Conservation (phyloP, 2,329 filamentous ascomycete species). For the Sordariomycetes sp. region DNA sequence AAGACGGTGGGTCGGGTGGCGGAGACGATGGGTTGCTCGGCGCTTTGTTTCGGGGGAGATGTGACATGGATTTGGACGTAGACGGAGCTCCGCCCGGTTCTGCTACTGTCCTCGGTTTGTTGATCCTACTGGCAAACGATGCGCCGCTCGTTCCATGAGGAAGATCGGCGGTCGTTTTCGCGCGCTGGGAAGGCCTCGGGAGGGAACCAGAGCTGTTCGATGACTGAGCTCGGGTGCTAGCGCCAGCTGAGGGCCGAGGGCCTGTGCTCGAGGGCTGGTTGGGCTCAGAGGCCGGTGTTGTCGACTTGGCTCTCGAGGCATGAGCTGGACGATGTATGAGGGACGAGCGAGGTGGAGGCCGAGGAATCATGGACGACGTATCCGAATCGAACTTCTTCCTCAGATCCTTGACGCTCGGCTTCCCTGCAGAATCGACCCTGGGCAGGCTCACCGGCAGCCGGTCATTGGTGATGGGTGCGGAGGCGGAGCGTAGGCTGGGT, state of each 20-base stretch:
- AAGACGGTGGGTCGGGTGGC: conserved; percentile 4
- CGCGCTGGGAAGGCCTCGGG: neutral
- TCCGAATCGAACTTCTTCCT: conserved; percentile 67
- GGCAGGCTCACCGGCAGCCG: conserved; percentile 16
- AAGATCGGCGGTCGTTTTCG: neutral
- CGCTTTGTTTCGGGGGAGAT: conserved; percentile 18
- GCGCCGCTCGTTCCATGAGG: neutral
- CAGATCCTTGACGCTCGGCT: conserved; percentile 69
- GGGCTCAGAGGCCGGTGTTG: neutral
- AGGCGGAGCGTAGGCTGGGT: conserved; percentile 36
- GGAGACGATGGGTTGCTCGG: conserved; percentile 13
- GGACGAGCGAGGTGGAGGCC: conserved; percentile 1
- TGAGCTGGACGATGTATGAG: conserved; percentile 4
- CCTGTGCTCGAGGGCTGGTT: neutral
- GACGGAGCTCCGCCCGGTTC: conserved; percentile 12
- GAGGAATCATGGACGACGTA: conserved; percentile 12
- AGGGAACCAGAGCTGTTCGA: neutral
- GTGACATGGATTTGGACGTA: conserved; percentile 29
- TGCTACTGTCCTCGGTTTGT: conserved; percentile 21
- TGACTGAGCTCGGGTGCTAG: neutral
- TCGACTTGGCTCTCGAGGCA: neutral
- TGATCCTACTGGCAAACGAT: conserved; percentile 46
- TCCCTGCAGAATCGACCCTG: conserved; percentile 15
- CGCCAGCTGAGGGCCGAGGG: neutral
- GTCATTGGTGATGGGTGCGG: conserved; percentile 38